Evolutionary conservation across 2,329 filamentous ascomycete genomes (phyloP), one percentile per base, ranked within the genome.

Genomic region (Colletotrichum graminicola): DNA sequence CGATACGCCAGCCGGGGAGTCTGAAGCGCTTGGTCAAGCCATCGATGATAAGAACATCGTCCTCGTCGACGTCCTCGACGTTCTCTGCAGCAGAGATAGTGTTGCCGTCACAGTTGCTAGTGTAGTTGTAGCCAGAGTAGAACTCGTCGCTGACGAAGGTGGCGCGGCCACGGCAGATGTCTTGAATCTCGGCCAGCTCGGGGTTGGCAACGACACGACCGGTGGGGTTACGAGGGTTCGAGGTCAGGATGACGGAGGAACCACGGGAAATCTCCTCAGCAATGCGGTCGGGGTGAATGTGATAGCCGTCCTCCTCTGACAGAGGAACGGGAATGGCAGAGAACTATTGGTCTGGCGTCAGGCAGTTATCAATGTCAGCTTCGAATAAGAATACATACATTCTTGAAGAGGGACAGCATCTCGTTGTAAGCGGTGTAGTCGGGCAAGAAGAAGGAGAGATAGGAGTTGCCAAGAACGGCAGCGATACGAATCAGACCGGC

Each of bases 371-470:
- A 23, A 21, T 51, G 26, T 29, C 49, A 18, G 43, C n/a, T 16
- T 16, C 23, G 8, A n/a, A 23, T 23, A 34, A 12, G 36, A 23
- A 29, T 10, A 68, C 88, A 76, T 77, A 91, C 90, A 82, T 97
- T 97, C 84, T 93, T 94, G 88, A 98, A 98, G 71, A 98, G 85
- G 69, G 92, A 94, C 84, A 98, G 84, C 95, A 98, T 98, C 85
- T 98, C 95, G 79, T 97, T 97, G 86, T 98, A 98, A 2, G 95
- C 95, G 3, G 95, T 97, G 84, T 98, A 98, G 81, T 98, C 93
- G 56, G 94, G 94, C 79, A 97, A 93, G 83, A 97, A 97, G 88
- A 98, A 98, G 52, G 92, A 94, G 74, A 98, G 87, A 79, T 97
- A 97, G 66, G 94, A 92, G 80, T 97, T 97, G 74, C 95, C 95